A percentile compares a stretch with the other conserved stretches of the same genome.
Conservation (phyloP, 148 eudicot species). For the Rhododendron henanense region DNA sequence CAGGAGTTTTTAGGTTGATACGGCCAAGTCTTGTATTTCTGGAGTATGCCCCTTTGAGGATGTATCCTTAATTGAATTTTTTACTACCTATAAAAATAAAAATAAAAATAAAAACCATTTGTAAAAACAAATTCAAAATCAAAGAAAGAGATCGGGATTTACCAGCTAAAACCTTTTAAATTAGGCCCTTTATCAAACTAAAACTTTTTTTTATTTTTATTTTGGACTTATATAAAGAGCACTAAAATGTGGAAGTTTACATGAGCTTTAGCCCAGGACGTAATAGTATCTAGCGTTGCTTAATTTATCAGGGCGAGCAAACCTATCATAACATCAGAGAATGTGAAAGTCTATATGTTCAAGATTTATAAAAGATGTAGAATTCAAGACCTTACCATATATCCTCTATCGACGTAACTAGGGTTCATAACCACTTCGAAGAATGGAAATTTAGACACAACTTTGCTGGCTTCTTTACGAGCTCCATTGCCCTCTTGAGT, state of each 20-base stretch:
- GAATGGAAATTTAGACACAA: constrained; percentile 8
- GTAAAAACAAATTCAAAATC: neutral
- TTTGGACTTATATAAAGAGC: neutral
- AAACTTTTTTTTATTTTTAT: neutral
- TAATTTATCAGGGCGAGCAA: neutral
- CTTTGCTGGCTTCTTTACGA: neutral
- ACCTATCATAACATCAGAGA: neutral
- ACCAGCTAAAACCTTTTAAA: neutral
- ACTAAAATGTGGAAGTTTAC: neutral
- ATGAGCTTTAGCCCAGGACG: neutral
- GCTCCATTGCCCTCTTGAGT: neutral
- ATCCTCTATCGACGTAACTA: neutral
- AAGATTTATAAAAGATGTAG: neutral
- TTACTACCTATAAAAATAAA: neutral
- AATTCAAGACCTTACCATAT: constrained; percentile 12
- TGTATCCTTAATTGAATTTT: too few relatives aligned
- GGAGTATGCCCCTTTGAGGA: too few relatives aligned
- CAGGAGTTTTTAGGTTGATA: too few relatives aligned
- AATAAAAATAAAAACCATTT: neutral
- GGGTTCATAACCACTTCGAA: constrained; percentile 9
- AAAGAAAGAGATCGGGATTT: neutral
- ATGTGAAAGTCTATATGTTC: neutral
- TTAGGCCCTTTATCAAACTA: neutral
- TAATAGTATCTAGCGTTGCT: neutral
- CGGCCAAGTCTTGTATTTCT: too few relatives aligned